Percentiles rank a stretch among this genome's conserved stretches.
phyloP scores from a whole-genome alignment of 495 filamentous ascomycete genomes.

The Penicillium coffeae region DNA sequence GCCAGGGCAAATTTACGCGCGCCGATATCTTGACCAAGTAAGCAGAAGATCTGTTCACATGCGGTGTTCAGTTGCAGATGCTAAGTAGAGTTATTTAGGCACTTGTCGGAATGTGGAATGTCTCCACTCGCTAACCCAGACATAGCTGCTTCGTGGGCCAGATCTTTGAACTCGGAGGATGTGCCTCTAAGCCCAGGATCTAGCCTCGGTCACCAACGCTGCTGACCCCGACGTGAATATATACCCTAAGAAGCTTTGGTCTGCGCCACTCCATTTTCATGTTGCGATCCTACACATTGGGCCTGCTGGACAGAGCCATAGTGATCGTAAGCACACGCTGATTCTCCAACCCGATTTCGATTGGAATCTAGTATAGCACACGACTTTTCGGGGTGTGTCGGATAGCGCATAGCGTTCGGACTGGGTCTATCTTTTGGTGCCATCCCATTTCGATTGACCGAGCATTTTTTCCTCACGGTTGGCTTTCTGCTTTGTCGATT shows the following conservation, averaged over 20 bases:
- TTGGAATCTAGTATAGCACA: background rate
- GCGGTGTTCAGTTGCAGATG: background rate
- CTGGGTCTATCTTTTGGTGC: background rate
- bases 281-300: background rate
- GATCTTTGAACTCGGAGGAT: too few species aligned
- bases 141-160: background rate
- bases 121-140: background rate
- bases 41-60: background rate
- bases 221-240: too few species aligned
- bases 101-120: slow-evolving; percentile 2
- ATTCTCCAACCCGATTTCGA: background rate
- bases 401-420: background rate
- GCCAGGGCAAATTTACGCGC: slow-evolving; percentile 6
- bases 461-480: background rate
- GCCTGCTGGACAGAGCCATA: slow-evolving; percentile 2
- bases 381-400: background rate
- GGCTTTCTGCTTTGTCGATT: background rate
- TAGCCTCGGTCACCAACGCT: too few species aligned
- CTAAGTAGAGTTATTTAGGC: slow-evolving; percentile 9
- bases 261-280: background rate
- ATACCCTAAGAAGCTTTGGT: too few species aligned
- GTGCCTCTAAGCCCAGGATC: too few species aligned
- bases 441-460: background rate
- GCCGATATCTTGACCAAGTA: slow-evolving; percentile 12
- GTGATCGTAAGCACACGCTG: background rate